Evolutionary conservation across 2,329 filamentous ascomycete genomes (phyloP).

Genomic region (Aureobasidium mangrovei): DNA sequence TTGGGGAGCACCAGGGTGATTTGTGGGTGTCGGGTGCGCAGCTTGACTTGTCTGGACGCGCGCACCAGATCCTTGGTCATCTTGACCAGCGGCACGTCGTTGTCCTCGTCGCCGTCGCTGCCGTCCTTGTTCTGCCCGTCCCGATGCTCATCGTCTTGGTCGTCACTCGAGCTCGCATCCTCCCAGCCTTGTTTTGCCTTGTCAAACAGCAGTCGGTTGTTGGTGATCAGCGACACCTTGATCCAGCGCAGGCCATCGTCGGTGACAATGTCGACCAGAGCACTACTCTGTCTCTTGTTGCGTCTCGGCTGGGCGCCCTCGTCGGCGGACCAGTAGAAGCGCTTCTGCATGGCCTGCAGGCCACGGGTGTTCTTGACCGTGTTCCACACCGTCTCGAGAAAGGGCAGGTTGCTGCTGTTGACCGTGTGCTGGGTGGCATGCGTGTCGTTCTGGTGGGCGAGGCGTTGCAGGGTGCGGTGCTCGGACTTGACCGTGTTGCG

Average conservation of each 20-base stretch:
- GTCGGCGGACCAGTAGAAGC: constrained; percentile 39
- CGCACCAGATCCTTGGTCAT: constrained; percentile 50
- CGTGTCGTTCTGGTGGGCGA: constrained; percentile 16
- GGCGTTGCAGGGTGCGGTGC: constrained; percentile 24
- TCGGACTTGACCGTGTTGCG: constrained; percentile 28
- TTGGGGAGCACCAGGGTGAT: constrained; percentile 55
- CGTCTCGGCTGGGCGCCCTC: constrained; percentile 15
- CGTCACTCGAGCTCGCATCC: constrained; percentile 38
- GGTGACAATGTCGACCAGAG: constrained; percentile 56
- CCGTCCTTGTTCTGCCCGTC: constrained; percentile 26
- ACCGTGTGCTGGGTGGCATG: constrained; percentile 42
- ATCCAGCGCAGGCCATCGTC: constrained; percentile 57
- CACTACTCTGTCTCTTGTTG: constrained; percentile 37
- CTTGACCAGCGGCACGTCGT: constrained; percentile 50
- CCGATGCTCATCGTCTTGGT: constrained; percentile 35
- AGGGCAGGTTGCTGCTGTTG: constrained; percentile 57
- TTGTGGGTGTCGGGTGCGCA: constrained; percentile 51
- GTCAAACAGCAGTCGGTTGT: constrained; percentile 56
- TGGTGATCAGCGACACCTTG: constrained; percentile 58
- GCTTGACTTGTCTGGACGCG: constrained; percentile 47
- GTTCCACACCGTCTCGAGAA: constrained; percentile 55
- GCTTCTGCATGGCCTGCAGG: constrained; percentile 49
- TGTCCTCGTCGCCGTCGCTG: constrained; percentile 38
- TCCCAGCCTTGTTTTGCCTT: constrained; percentile 61
- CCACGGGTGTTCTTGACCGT: constrained; percentile 50